Percentiles rank a stretch among this genome's conserved stretches.
Conservation (phyloP, 208 protist genomes). For the Angomonas deanei region DNA sequence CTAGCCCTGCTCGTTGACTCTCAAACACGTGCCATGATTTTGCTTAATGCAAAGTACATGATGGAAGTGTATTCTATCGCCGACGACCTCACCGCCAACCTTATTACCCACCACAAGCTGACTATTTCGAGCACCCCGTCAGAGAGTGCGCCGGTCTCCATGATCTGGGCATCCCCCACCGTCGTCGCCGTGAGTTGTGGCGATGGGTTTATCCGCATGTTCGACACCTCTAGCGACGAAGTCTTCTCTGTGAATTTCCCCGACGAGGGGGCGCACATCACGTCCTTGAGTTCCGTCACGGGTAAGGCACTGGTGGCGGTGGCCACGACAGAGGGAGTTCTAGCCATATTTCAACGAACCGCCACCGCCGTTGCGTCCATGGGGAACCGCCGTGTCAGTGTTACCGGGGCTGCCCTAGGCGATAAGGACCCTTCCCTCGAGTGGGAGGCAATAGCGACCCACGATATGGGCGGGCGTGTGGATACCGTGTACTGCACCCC, state of each 20-base stretch:
- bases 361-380: neutral
- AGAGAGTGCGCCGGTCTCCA: slow-evolving; percentile 35
- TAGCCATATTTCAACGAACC: slow-evolving; percentile 50
- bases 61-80: slow-evolving; percentile 61
- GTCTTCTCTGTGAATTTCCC: slow-evolving; percentile 68
- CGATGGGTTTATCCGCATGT: slow-evolving; percentile 79
- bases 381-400: neutral
- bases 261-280: slow-evolving; percentile 39
- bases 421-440: slow-evolving; percentile 22
- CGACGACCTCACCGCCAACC: slow-evolving; percentile 36
- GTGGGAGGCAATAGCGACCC: slow-evolving; percentile 71
- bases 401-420: slow-evolving; percentile 3
- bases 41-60: slow-evolving; percentile 47
- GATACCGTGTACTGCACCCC: slow-evolving; percentile 56
- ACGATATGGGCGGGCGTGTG: slow-evolving; percentile 58
- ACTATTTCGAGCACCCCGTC: slow-evolving; percentile 26
- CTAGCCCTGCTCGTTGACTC: slow-evolving; percentile 63
- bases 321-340: slow-evolving; percentile 61
- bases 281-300: slow-evolving; percentile 32
- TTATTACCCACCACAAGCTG: slow-evolving; percentile 65
- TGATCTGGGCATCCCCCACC: slow-evolving; percentile 67
- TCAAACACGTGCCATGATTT: slow-evolving; percentile 47
- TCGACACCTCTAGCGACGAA: slow-evolving; percentile 68
- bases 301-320: slow-evolving; percentile 38
- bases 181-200: slow-evolving; percentile 73